Base-by-base conservation (phyloP, 495 filamentous ascomycete species). In the Parmelia sp. region DNA sequence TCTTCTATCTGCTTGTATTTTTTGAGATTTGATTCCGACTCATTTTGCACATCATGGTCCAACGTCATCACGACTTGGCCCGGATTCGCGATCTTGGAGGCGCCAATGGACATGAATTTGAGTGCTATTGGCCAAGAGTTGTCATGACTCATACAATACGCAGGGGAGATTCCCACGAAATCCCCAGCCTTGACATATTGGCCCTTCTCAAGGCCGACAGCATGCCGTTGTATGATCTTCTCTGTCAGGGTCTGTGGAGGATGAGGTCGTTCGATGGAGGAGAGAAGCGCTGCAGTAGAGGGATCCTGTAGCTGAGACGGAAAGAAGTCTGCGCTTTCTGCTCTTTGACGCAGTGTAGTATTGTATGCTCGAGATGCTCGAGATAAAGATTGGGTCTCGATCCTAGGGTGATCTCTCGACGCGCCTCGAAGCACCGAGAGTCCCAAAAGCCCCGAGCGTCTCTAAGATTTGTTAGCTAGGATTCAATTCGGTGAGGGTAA, bases 11-110 rank as follows among this genome's bases (percentile, higher is more conserved):
- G 85, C 7, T 70, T 67, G 72, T 96, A 96, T 71, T 96, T 97
- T 70, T 86, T 84, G 23, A 96, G 73, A 73, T 97, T 97, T 62
- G 84, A 74, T 55, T 91, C 89, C 70, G 77, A 85, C 75, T 88
- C 90, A 74, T 96, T 96, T 70, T 95, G 90, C 1, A 96, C 90
- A 68, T 97, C 92, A 71, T 97, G 94, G 73, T 97, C 93, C 10
- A 97, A 81, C 0, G 92, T 90, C 84, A 96, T 89, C 60, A 96
- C 88, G 11, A 95, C 80, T 77, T 96, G 92, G 8, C 77, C 65
- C n/a, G 81, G 81, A 73, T 91, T 75, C 69, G 91, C 79, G 62
- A 96, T 79, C 68, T 85, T 81, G 27, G 87, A 79, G 1, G 91
- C 91, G n/a, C 91, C 92, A 57, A 96, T 93, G 1, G 84, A 86